Percentiles rank a stretch among this genome's conserved stretches.
These are phyloP conservation scores for Pseudopediastrum boryanum DNA, from an alignment of 139 green algal genomes.

Conservation along the genomic window DNA sequence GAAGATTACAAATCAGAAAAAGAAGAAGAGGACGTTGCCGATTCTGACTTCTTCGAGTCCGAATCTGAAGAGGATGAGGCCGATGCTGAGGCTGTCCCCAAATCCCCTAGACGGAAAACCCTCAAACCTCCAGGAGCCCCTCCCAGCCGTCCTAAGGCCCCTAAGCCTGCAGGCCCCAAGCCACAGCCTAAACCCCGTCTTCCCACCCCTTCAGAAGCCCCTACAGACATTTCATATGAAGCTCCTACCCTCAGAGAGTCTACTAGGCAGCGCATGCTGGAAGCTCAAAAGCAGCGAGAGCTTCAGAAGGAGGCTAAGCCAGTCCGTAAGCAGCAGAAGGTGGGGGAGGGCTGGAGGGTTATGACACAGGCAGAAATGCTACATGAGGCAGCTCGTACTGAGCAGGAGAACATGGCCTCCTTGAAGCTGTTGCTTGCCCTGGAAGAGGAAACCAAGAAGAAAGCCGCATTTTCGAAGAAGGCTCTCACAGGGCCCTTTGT, in stretches of 20 bases:
- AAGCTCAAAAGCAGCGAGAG: conserved; percentile 21
- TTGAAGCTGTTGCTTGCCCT: conserved; percentile 63
- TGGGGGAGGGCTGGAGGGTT: conserved; percentile 8
- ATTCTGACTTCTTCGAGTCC: conserved; percentile 82
- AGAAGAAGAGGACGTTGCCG: conserved; percentile 72
- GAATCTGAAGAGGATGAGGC: conserved; percentile 40
- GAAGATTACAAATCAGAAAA: conserved; percentile 69
- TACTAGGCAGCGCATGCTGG: conserved; percentile 35
- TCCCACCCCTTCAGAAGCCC: not conserved
- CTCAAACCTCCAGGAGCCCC: conserved; percentile 15
- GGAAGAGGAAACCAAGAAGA: conserved; percentile 59
- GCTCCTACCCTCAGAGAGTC: conserved; percentile 45
- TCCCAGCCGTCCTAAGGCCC: not conserved
- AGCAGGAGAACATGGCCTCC: conserved; percentile 73
- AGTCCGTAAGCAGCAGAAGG: not conserved
- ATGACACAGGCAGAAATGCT: conserved; percentile 78
- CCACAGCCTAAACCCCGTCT: not conserved
- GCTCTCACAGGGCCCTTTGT: conserved; percentile 63
- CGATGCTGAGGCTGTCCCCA: conserved; percentile 34
- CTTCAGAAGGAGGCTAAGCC: conserved; percentile 18
- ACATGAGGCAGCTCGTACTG: conserved; percentile 83
- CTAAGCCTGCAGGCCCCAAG: conserved; percentile 12
- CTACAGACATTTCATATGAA: conserved; percentile 19
- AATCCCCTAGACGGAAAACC: conserved; percentile 19
- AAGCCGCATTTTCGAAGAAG: conserved; percentile 46